A percentile compares a stretch with the other conserved stretches of the same genome.
Conservation (phyloP, 768 basidiomycete species). For the Omphalotus guepiniiformis region DNA sequence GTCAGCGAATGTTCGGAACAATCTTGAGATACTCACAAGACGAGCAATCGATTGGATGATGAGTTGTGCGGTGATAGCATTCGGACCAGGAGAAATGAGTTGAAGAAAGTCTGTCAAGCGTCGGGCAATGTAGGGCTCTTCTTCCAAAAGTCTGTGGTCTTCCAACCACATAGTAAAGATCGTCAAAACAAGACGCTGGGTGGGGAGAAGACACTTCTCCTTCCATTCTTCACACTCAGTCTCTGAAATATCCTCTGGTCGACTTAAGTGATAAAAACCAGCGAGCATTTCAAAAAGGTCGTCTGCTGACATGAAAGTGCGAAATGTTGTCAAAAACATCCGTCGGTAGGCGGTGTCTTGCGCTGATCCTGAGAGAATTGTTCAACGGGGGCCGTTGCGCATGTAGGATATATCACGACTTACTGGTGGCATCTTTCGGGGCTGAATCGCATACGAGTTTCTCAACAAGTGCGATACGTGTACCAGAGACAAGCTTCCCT, state of each 20-base stretch:
- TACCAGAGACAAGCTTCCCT: conserved; percentile 64
- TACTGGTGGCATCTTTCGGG: conserved; percentile 48
- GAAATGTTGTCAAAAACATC: conserved; percentile 81
- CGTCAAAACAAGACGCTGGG: conserved; percentile 56
- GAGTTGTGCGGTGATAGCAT: conserved; percentile 41
- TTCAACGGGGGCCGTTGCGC: neutral
- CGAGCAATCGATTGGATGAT: conserved; percentile 51
- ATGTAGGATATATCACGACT: conserved; percentile 24
- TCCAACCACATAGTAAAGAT: conserved; percentile 60
- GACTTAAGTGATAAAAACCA: conserved; percentile 54
- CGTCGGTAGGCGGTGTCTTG: conserved; percentile 39
- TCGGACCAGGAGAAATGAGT: conserved; percentile 35
- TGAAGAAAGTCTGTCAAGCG: conserved; percentile 53
- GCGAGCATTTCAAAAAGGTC: conserved; percentile 66
- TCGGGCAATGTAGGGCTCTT: conserved; percentile 58
- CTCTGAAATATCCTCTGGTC: conserved; percentile 42
- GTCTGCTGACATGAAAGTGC: conserved; percentile 70
- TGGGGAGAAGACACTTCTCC: conserved; percentile 53
- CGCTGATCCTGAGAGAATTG: conserved; percentile 15
- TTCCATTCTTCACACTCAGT: conserved; percentile 64
- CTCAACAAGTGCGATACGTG: conserved; percentile 68
- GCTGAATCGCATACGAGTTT: conserved; percentile 47
- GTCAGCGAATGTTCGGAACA: conserved; percentile 2
- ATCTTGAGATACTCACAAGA: conserved; percentile 38
- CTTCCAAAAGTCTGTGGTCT: conserved; percentile 55